Evolutionary conservation across 2,329 filamentous ascomycete genomes (phyloP).

Genomic region (Penicillium sp.): DNA sequence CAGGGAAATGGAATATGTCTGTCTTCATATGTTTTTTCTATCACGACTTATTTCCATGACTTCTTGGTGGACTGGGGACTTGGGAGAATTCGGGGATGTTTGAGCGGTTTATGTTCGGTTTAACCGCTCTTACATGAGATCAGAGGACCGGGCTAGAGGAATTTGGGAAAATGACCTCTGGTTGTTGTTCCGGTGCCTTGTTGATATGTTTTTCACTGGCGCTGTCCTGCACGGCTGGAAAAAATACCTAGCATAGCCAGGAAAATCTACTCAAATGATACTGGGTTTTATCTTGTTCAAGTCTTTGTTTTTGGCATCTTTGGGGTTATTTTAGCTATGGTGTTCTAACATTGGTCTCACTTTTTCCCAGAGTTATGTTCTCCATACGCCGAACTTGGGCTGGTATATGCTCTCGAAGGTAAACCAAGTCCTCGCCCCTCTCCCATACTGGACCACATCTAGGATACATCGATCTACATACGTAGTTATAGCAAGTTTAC

Average conservation of each 20-base stretch:
- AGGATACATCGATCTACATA: neutral
- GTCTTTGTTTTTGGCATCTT: neutral
- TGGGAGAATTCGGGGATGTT: slow-evolving; percentile 19
- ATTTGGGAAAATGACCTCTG: slow-evolving; percentile 13
- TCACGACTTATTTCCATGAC: slow-evolving; percentile 23
- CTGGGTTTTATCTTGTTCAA: slow-evolving; percentile 25
- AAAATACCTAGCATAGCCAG: slow-evolving; percentile 28
- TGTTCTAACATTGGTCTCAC: neutral
- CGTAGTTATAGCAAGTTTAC: neutral
- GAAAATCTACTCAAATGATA: slow-evolving; percentile 28
- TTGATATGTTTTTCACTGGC: slow-evolving; percentile 23
- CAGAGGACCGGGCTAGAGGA: slow-evolving; percentile 17
- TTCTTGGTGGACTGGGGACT: slow-evolving; percentile 20
- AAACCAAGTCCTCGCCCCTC: neutral
- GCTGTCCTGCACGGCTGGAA: slow-evolving; percentile 22
- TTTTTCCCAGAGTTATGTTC: neutral
- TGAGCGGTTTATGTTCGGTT: slow-evolving; percentile 15
- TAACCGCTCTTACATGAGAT: slow-evolving; percentile 13
- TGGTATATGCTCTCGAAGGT: neutral
- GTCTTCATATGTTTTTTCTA: slow-evolving; percentile 14
- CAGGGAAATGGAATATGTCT: slow-evolving; percentile 17
- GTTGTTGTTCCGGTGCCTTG: slow-evolving; percentile 20
- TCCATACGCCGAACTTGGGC: neutral
- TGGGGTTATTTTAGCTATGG: neutral
- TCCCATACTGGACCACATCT: neutral